Evolutionary conservation across 2,329 filamentous ascomycete species (phyloP).

Genomic region (Aspergillus amoenus): DNA sequence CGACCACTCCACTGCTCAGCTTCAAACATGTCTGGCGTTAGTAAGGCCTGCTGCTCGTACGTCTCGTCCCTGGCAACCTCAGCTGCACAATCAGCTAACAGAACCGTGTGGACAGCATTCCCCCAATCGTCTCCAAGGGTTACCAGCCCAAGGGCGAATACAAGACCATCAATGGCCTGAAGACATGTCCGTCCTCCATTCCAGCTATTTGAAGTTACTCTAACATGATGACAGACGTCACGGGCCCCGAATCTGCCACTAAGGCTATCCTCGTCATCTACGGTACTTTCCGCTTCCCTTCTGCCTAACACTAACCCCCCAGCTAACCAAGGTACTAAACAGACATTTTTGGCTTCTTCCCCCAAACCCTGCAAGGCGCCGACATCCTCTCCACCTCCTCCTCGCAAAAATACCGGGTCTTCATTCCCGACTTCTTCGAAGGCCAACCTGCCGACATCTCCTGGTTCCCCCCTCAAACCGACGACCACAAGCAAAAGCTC

Average conservation of each 20-base stretch:
- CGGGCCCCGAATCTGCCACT: conserved; percentile 56
- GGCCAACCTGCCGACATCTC: conserved; percentile 66
- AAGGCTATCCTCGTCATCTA: conserved; percentile 59
- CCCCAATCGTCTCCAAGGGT: conserved; percentile 41
- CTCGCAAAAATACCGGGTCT: conserved; percentile 73
- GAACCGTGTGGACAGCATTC: conserved; percentile 32
- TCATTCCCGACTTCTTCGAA: conserved; percentile 90
- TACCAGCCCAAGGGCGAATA: conserved; percentile 61
- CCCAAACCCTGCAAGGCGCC: conserved; percentile 62
- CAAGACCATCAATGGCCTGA: conserved; percentile 59
- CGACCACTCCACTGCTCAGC: conserved; percentile 24
- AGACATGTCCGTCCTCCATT: conserved; percentile 52
- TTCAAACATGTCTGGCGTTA: conserved; percentile 40
- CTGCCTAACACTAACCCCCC: background rate
- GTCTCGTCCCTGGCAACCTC: background rate
- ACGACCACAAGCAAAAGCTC: conserved; percentile 61
- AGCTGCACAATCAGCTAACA: background rate
- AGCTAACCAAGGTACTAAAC: background rate
- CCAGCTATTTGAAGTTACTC: background rate
- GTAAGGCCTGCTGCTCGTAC: conserved; percentile 48
- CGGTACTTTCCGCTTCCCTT: conserved; percentile 27
- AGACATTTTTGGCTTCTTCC: conserved; percentile 66
- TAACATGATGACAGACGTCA: conserved; percentile 46
- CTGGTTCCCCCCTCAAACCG: conserved; percentile 60
- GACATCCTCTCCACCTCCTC: conserved; percentile 61